These are phyloP conservation scores for Triangularia verruculosa DNA, from an alignment of 2,329 filamentous ascomycete species.

Conservation along the genomic window DNA sequence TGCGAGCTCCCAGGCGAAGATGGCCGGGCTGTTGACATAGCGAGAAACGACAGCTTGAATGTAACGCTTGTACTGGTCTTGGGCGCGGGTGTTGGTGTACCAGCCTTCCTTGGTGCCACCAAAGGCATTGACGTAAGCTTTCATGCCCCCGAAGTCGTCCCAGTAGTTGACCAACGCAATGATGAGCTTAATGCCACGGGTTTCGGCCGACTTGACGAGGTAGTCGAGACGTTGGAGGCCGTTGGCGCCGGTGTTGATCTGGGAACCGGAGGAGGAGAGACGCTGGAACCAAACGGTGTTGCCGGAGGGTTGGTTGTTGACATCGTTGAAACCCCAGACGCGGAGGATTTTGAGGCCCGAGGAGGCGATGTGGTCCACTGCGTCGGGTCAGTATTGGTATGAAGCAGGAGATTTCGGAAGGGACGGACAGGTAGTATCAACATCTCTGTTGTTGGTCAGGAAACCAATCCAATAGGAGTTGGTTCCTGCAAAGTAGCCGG, in stretches of 20 bases:
- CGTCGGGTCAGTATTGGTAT: constrained; percentile 5
- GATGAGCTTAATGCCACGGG: constrained; percentile 59
- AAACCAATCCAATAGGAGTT: constrained; percentile 57
- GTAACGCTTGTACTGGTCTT: constrained; percentile 51
- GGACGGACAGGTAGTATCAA: constrained; percentile 38
- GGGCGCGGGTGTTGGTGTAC: constrained; percentile 49
- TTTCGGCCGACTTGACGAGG: constrained; percentile 59
- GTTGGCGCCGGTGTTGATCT: constrained; percentile 61
- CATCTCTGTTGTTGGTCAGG: constrained; percentile 50
- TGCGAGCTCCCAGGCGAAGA: constrained; percentile 52
- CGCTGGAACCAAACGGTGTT: constrained; percentile 52
- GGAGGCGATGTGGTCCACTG: constrained; percentile 44
- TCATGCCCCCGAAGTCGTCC: constrained; percentile 65
- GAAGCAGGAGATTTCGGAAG: background rate
- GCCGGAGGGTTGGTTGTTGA: constrained; percentile 39
- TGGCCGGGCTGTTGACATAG: constrained; percentile 44
- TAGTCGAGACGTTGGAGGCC: constrained; percentile 64
- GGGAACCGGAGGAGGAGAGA: constrained; percentile 47
- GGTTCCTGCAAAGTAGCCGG: constrained; percentile 50
- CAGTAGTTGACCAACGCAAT: constrained; percentile 68
- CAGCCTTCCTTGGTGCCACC: constrained; percentile 51
- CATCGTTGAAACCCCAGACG: constrained; percentile 63
- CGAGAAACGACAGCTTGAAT: constrained; percentile 44
- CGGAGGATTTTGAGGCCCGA: constrained; percentile 57
- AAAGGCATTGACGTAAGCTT: constrained; percentile 54